Evolutionary conservation across 768 basidiomycete species (phyloP), one percentile per base, ranked within the genome.

Genomic region (Candolleomyces aberdarensis): DNA sequence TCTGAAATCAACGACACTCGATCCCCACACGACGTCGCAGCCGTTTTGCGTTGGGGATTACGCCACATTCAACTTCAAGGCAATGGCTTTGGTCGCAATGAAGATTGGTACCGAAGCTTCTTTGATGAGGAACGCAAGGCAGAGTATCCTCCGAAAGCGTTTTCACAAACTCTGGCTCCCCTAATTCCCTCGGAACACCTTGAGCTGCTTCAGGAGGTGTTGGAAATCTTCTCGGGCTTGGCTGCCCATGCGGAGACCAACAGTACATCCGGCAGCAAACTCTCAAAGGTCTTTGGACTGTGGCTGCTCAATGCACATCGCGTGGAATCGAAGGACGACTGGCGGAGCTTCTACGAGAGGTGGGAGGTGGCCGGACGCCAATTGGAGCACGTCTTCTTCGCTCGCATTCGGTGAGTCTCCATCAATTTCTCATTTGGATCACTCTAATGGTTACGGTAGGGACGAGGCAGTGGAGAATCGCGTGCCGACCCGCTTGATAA

Each of bases 11-110:
- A 77, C 54, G 86, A 81, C 62, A 82, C 86, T 4, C 83, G 84
- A 36, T 87, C 86, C 39, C 84, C 88, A 1, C 87, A 92, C 58
- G 92, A 93, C 68, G 79, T 91, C 51, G 90, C 92, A 15, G 86
- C 91, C 26, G 87, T 92, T 15, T 77, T 93, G 17, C 86, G 92
- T 48, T 93, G 92, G 92, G 89, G 83, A 40, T 71, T 93, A 31
- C 85, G 91, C 32, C 91, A 93, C 68, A 76, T 92, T 48, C 76
- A 83, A 31, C 75, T 92, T 5, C 83, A 88, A 31, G 80, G 81
- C 5, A 72, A 74, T 20, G 76, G 75, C 15, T 90, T 92, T 63
- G 89, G 88, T 31, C 83, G 80, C 48, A 77, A 81, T 50, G 83
- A 83, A 68, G 73, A 72, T 3, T 93, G 92, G 92, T 93, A 92